Conservation (phyloP, 306 rosid genomes). For the Malus orientalis region DNA sequence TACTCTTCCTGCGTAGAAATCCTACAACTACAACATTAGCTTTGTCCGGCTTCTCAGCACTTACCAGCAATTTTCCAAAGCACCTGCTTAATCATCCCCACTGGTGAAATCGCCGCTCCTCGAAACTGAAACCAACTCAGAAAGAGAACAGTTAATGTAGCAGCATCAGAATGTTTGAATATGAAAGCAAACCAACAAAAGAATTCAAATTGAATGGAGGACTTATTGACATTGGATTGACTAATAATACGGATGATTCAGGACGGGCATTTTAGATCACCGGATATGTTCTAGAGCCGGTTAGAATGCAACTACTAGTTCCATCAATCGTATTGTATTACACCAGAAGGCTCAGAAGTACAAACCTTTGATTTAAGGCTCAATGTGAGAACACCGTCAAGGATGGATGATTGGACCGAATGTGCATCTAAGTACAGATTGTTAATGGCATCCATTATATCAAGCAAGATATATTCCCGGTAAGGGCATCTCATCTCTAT, state of each 20-base stretch:
- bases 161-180: neutral
- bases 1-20: constrained; percentile 7
- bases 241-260: neutral
- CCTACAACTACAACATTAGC: constrained; percentile 3
- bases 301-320: neutral
- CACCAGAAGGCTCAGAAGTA: neutral
- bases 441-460: constrained; percentile 63
- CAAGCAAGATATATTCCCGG: constrained; percentile 61
- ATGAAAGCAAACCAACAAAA: neutral
- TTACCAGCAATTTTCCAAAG: constrained; percentile 50
- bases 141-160: constrained; percentile 9
- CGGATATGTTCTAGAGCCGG: neutral
- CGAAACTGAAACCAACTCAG: constrained; percentile 45
- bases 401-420: constrained; percentile 60
- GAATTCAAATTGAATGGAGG: neutral
- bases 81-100: constrained; percentile 56
- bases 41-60: constrained; percentile 20
- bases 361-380: constrained; percentile 77
- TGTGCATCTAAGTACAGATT: constrained; percentile 60
- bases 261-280: neutral
- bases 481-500: constrained; percentile 75
- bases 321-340: neutral
- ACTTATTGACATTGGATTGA: neutral
- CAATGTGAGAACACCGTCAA: constrained; percentile 54
- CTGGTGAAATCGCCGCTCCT: constrained; percentile 60